phyloP scores from a whole-genome alignment of 257 asterid genomes.

The Solanum chmielewskii region DNA sequence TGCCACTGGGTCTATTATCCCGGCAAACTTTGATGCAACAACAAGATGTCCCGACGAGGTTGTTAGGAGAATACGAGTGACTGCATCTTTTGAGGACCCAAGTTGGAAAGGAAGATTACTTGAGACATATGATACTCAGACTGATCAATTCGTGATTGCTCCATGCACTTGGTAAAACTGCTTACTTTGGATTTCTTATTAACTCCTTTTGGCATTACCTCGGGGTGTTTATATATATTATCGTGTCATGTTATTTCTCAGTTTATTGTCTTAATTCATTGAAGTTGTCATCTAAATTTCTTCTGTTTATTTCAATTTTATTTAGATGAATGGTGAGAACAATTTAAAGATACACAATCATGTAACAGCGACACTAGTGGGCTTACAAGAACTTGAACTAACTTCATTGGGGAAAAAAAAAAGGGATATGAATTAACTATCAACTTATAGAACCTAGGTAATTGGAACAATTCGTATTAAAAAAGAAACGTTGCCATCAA shows the following conservation, averaged over 20 bases:
- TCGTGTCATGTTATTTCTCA: not conserved
- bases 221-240: not conserved
- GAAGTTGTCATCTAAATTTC: not conserved
- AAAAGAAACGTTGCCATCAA: not conserved
- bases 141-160: slow-evolving; percentile 57
- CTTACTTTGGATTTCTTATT: not conserved
- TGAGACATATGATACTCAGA: slow-evolving; percentile 60
- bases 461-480: not conserved
- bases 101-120: slow-evolving; percentile 50
- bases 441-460: not conserved
- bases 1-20: slow-evolving; percentile 51
- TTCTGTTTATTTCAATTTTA: not conserved
- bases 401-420: not conserved
- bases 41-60: slow-evolving; percentile 88
- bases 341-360: not conserved
- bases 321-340: not conserved
- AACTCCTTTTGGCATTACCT: not conserved
- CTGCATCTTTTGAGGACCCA: slow-evolving; percentile 58
- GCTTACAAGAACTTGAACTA: not conserved
- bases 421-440: not conserved
- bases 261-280: not conserved
- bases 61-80: slow-evolving; percentile 68
- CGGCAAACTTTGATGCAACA: slow-evolving; percentile 59
- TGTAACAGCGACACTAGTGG: not conserved
- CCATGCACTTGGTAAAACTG: slow-evolving; percentile 63